Conservation (phyloP, 2,329 filamentous ascomycete genomes). For the Plenodomus tracheiphilus region DNA sequence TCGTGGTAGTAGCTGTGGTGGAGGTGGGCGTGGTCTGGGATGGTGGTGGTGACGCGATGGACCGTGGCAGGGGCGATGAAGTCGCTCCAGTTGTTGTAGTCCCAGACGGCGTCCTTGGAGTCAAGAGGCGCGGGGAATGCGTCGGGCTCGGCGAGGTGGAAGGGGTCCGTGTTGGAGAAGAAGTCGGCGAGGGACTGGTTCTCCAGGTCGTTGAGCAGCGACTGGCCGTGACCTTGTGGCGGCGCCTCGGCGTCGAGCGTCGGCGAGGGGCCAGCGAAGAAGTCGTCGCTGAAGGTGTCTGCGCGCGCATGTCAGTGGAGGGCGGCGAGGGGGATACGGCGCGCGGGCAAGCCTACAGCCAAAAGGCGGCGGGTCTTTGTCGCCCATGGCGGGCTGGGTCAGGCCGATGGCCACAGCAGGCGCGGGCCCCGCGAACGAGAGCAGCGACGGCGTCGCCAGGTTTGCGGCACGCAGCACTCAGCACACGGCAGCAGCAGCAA, state of each 20-base stretch:
- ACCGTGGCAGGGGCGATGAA: constrained; percentile 38
- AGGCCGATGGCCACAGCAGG: constrained; percentile 29
- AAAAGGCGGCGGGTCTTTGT: constrained; percentile 40
- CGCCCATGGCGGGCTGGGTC: constrained; percentile 35
- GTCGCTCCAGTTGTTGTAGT: constrained; percentile 31
- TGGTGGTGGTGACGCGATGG: constrained; percentile 40
- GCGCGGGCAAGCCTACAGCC: constrained; percentile 29
- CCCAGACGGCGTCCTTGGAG: constrained; percentile 25
- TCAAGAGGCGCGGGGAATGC: constrained; percentile 18
- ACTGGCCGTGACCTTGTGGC: constrained; percentile 12
- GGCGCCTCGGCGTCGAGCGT: constrained; percentile 14
- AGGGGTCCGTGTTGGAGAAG: constrained; percentile 37
- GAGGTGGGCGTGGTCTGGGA: constrained; percentile 38
- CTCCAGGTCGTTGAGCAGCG: constrained; percentile 39
- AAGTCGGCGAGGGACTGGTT: constrained; percentile 37
- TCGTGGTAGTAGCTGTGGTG: constrained; percentile 32
- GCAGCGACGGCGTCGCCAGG: constrained; percentile 32
- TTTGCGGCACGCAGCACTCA: neutral
- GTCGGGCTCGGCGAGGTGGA: constrained; percentile 21
- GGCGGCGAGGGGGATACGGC: neutral
- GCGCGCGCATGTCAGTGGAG: constrained; percentile 6
- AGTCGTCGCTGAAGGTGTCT: constrained; percentile 36
- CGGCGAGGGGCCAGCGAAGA: constrained; percentile 18
- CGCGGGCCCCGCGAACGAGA: constrained; percentile 29
- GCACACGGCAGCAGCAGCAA: neutral